Evolutionary conservation across 2,329 filamentous ascomycete genomes (phyloP), one percentile per base, ranked within the genome.

Genomic region (Aspergillus amoenus): DNA sequence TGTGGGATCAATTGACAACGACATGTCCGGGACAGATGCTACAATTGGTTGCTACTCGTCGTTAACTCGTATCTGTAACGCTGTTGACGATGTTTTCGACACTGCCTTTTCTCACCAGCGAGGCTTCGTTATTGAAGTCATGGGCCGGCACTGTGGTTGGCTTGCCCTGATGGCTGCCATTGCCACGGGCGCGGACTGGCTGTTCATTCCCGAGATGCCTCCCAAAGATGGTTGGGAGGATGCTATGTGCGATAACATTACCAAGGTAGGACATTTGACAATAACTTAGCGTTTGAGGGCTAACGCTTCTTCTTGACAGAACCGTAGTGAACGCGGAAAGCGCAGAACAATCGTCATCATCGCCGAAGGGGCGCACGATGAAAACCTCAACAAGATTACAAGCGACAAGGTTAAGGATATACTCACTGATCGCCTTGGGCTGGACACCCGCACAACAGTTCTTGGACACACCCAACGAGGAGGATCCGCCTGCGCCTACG

Each of bases 71-170:
- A 96, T 99, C 66, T 97, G 93, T 77, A 90, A 97, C 73, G 91
- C 93, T 70, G 91, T 99, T 57, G 94, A 99, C 78, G 93, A 92
- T 70, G 96, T 80, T 27, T 80, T 99, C 66, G 93, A 99, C 76
- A 93, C 93, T 18, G 97, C 94, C 0, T 93, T 93, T 52, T 97
- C 93, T 27, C 94, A 99, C 76, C 95, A 96, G 63, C 84, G 94
- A 67, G 94, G 94, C 40, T 99, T 99, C 75, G 93, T 99, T 56
- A 90, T 99, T 61, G 94, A 97, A 75, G 94, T 99, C 68, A 99
- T 99, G 94, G 94, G 94, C 49, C 85, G 94, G 58, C 93, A 99
- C 77, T 99, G 94, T 73, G 94, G 94, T 61, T 99, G 94, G 94
- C 82, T 99, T 61, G 94, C 94, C 41, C 83, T 99, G 60, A 97